Percentiles rank a stretch among this genome's conserved stretches.
These are phyloP conservation scores for Begonia peltatifolia DNA, from an alignment of 306 rosid species.

Conservation along the genomic window DNA sequence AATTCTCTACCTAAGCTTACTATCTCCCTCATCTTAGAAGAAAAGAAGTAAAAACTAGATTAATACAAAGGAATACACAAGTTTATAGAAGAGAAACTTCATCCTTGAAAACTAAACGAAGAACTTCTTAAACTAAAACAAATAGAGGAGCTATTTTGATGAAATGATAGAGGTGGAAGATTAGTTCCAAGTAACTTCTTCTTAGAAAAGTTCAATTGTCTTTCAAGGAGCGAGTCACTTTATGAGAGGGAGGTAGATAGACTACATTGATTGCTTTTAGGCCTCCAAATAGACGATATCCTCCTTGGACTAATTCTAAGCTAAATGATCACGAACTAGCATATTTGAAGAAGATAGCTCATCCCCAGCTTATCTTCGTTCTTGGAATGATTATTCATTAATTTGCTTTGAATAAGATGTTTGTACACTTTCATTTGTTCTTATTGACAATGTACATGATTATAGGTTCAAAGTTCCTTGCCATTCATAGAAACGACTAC, in stretches of 20 bases:
- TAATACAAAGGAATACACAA: too few species aligned
- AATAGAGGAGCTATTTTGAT: too few species aligned
- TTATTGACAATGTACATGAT: too few species aligned
- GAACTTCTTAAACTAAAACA: too few species aligned
- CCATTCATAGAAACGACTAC: neutral
- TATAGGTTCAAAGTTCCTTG: too few species aligned
- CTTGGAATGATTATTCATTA: slow-evolving; percentile 40
- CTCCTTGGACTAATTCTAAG: slow-evolving; percentile 34
- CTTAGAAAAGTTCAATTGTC: slow-evolving; percentile 41
- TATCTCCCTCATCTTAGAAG: too few species aligned
- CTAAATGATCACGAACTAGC: slow-evolving; percentile 45
- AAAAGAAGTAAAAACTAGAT: too few species aligned
- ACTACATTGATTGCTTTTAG: slow-evolving; percentile 53
- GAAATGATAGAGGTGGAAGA: slow-evolving; percentile 10
- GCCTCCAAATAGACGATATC: slow-evolving; percentile 54
- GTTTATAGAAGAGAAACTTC: too few species aligned
- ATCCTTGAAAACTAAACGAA: too few species aligned
- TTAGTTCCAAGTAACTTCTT: slow-evolving; percentile 54
- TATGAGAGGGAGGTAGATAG: too few species aligned
- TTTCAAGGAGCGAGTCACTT: slow-evolving; percentile 25
- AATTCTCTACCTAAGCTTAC: too few species aligned
- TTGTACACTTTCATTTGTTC: too few species aligned
- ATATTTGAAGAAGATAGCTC: slow-evolving; percentile 58
- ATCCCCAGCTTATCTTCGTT: slow-evolving; percentile 71
- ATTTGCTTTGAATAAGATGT: neutral